A percentile compares a stretch with the other conserved stretches of the same genome.
phyloP scores from a whole-genome alignment of 768 basidiomycete species.

The Lactarius vividus region DNA sequence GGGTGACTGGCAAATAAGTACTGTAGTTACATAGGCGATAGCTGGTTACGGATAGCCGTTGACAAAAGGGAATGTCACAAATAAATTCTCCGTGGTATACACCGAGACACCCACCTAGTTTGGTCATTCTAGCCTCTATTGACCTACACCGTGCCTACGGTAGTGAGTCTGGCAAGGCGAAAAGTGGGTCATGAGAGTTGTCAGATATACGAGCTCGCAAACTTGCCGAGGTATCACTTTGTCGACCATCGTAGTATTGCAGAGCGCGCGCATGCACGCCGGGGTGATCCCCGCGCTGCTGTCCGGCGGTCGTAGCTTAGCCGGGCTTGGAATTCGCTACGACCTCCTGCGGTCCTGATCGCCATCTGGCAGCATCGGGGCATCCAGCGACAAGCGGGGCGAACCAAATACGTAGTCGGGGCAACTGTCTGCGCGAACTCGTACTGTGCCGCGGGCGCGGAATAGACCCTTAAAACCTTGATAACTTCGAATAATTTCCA shows the following conservation, averaged over 20 bases:
- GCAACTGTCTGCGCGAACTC: conserved; percentile 52
- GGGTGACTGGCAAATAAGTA: too few relatives aligned
- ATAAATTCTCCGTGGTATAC: background rate
- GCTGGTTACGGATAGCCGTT: background rate
- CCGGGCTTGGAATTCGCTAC: background rate
- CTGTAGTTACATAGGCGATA: too few relatives aligned
- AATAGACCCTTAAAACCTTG: conserved; percentile 54
- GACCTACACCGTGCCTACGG: background rate
- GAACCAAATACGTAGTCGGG: conserved; percentile 63
- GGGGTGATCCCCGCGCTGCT: conserved; percentile 43
- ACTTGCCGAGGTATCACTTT: conserved; percentile 50
- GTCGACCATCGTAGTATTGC: conserved; percentile 32
- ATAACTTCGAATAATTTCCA: conserved; percentile 53
- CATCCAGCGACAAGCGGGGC: conserved; percentile 49
- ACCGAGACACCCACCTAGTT: background rate
- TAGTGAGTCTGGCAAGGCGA: background rate
- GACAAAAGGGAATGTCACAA: too few relatives aligned
- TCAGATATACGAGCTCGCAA: conserved; percentile 45
- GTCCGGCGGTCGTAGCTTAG: conserved; percentile 32
- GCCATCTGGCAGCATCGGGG: conserved; percentile 38
- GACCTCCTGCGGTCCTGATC: conserved; percentile 19
- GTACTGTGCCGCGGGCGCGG: conserved; percentile 52
- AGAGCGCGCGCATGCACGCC: conserved; percentile 36
- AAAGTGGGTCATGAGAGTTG: conserved; percentile 46
- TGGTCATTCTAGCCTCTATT: background rate